phyloP scores from a whole-genome alignment of 176 grass and related monocot species.

The Oryza officinalis region DNA sequence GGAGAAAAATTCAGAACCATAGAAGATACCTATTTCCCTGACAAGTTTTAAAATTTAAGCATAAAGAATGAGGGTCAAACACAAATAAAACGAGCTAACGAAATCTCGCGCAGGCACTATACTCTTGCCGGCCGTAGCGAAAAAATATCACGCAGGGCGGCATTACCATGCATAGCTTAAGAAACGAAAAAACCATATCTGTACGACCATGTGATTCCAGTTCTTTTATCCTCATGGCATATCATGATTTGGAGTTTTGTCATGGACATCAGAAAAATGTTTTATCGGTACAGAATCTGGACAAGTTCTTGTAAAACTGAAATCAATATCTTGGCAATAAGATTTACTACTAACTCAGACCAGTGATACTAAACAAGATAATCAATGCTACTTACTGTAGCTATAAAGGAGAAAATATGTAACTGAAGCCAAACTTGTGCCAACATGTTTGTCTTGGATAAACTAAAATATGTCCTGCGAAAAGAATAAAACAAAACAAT shows the following conservation, averaged over 20 bases:
- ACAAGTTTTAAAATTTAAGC: background rate
- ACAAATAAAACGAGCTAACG: background rate
- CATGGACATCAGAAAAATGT: background rate
- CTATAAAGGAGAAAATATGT: background rate
- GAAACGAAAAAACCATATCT: background rate
- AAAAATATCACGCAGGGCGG: background rate
- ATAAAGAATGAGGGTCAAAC: background rate
- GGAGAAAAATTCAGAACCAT: background rate
- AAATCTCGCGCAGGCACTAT: no score
- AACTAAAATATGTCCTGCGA: background rate
- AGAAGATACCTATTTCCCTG: background rate
- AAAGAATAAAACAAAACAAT: background rate
- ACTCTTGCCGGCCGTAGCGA: no score
- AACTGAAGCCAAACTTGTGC: conserved; percentile 4
- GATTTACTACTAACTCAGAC: background rate
- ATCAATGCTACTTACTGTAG: background rate
- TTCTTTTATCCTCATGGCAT: background rate
- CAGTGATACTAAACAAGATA: background rate
- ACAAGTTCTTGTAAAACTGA: background rate
- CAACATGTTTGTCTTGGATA: background rate
- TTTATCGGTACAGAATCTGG: background rate
- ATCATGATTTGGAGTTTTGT: background rate
- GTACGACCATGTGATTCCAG: background rate
- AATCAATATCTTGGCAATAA: background rate
- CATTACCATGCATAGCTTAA: background rate